Evolutionary conservation across 1,284 basidiomycete species (phyloP).

Genomic region (Pseudozyma sp.): DNA sequence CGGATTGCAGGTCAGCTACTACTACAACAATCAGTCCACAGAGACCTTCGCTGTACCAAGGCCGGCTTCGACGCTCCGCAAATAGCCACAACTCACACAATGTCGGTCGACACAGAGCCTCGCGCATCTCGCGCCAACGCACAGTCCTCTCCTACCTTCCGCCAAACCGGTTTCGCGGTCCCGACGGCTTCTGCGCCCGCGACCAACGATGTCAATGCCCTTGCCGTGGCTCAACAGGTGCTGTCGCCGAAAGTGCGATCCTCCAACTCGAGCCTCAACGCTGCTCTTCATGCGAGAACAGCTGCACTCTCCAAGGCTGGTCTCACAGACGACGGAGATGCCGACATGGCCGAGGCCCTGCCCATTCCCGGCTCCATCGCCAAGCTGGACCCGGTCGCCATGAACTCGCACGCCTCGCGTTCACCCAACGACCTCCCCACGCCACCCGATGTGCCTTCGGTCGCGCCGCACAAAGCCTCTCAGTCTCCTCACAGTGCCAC

Average conservation of each 20-base stretch:
- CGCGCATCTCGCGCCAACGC: constrained; percentile 36
- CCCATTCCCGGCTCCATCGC: constrained; percentile 48
- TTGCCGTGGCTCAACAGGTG: constrained; percentile 22
- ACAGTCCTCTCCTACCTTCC: constrained; percentile 51
- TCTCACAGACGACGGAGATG: constrained; percentile 42
- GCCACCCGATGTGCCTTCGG: constrained; percentile 57
- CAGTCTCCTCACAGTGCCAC: constrained; percentile 28
- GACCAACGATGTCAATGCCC: constrained; percentile 42
- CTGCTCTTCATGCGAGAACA: constrained; percentile 22
- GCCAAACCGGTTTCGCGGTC: constrained; percentile 53
- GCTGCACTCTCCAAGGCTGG: constrained; percentile 7
- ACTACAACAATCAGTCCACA: no score
- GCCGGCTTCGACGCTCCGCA: background rate
- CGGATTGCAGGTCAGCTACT: no score
- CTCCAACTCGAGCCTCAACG: constrained; percentile 49
- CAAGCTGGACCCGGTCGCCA: constrained; percentile 28
- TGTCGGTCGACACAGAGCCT: constrained; percentile 51
- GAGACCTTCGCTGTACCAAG: background rate
- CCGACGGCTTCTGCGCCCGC: constrained; percentile 43
- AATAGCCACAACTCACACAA: constrained; percentile 10
- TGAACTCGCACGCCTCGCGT: constrained; percentile 43
- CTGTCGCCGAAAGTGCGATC: constrained; percentile 36
- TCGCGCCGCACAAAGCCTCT: constrained; percentile 33
- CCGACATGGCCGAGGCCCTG: constrained; percentile 55
- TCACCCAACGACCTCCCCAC: constrained; percentile 62